phyloP scores from a whole-genome alignment of 1,284 basidiomycete species.

The Afroboletus lepidellus region DNA sequence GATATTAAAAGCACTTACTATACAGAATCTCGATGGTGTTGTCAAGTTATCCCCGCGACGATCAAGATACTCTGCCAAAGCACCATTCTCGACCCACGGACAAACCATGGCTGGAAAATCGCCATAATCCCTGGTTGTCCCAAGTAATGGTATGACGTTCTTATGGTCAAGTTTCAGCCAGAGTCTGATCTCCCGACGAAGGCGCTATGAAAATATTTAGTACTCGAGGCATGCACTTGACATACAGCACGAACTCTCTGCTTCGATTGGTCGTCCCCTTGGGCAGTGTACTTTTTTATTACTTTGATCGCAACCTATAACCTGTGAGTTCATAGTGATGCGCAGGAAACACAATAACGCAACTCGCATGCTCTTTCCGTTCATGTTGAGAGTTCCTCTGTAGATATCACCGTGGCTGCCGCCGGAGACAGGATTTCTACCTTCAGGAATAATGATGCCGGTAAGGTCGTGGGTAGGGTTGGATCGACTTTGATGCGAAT shows the following conservation, averaged over 20 bases:
- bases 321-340: not conserved
- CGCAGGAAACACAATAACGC: constrained; percentile 1
- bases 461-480: constrained; percentile 17
- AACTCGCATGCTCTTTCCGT: constrained; percentile 19
- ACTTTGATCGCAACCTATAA: constrained; percentile 26
- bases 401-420: constrained; percentile 25
- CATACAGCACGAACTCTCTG: constrained; percentile 6
- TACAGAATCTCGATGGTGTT: constrained; percentile 8
- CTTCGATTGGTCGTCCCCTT: constrained; percentile 19
- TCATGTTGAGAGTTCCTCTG: constrained; percentile 17
- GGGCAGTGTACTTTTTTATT: constrained; percentile 20
- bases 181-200: constrained; percentile 27
- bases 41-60: constrained; percentile 8
- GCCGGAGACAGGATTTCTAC: constrained; percentile 15
- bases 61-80: constrained; percentile 19
- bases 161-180: constrained; percentile 24
- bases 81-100: constrained; percentile 28
- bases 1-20: constrained; percentile 15
- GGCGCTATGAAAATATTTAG: constrained; percentile 16
- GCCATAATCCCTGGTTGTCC: constrained; percentile 24
- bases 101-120: constrained; percentile 28
- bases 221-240: not conserved
- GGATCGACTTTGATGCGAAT: constrained; percentile 14
- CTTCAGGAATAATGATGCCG: constrained; percentile 11
- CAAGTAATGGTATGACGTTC: constrained; percentile 28